phyloP scores from a whole-genome alignment of 805 yeast species.

The Vanderwaltozyma yarrowii region DNA sequence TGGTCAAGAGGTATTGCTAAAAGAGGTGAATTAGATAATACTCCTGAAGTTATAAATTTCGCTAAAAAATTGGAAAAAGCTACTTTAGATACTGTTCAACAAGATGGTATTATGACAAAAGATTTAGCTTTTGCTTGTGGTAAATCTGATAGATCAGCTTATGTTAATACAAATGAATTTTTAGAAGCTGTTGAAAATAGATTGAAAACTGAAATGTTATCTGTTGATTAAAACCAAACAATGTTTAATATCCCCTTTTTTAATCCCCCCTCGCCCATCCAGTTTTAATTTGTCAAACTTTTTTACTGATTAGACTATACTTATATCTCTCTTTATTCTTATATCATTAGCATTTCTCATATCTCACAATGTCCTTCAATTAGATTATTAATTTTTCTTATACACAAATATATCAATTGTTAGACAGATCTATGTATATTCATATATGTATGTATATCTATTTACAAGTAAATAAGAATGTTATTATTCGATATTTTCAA shows the following conservation, averaged over 20 bases:
- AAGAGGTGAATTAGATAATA: conserved; percentile 67
- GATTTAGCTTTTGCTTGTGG: conserved; percentile 70
- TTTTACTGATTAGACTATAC: too few species aligned
- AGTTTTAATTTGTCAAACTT: too few species aligned
- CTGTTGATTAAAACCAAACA: conserved; percentile 12
- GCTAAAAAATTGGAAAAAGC: conserved; percentile 57
- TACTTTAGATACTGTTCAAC: conserved; percentile 61
- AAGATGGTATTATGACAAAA: conserved; percentile 72
- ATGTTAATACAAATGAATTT: conserved; percentile 68
- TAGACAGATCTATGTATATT: too few species aligned
- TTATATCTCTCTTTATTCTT: too few species aligned
- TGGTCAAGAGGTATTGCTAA: conserved; percentile 80
- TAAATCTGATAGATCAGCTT: conserved; percentile 47
- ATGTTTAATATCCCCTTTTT: too few species aligned
- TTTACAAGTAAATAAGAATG: not conserved
- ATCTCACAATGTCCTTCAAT: too few species aligned
- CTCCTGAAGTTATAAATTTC: conserved; percentile 60
- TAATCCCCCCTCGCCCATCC: too few species aligned
- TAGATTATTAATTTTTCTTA: too few species aligned
- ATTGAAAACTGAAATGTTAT: conserved; percentile 30
- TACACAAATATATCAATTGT: too few species aligned
- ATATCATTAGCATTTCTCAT: too few species aligned
- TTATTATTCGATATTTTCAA: not conserved
- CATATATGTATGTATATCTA: too few species aligned
- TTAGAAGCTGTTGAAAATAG: conserved; percentile 65